Conservation (phyloP, 352 stramenopile genomes). For the Phytophthora pisi region DNA sequence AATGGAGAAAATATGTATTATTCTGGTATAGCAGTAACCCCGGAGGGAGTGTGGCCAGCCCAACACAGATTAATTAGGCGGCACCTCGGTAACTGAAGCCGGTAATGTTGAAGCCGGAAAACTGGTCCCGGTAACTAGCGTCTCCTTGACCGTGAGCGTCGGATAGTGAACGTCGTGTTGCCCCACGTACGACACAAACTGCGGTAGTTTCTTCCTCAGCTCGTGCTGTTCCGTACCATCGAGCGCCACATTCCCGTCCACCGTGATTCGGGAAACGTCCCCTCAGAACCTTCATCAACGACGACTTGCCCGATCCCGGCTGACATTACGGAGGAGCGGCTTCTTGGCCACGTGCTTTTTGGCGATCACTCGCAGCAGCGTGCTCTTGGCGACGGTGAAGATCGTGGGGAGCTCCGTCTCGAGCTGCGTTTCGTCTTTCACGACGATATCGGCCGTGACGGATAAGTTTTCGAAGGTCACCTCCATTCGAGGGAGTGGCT, state of each 20-base stretch:
- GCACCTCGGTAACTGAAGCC: no score
- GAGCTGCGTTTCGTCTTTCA: conserved; percentile 16
- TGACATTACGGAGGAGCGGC: conserved; percentile 34
- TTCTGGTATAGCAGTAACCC: no score
- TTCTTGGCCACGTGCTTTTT: conserved; percentile 31
- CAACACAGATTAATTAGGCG: no score
- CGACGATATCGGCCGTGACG: conserved; percentile 32
- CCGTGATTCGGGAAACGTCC: conserved; percentile 44
- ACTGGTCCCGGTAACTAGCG: conserved; percentile 18
- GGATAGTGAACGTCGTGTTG: conserved; percentile 46
- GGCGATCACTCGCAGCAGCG: conserved; percentile 28
- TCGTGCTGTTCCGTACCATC: conserved; percentile 34
- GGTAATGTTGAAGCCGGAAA: no score
- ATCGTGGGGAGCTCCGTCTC: conserved; percentile 30
- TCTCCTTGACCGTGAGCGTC: conserved; percentile 60
- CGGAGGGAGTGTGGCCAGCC: no score
- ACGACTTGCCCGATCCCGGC: conserved; percentile 29
- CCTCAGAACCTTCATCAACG: conserved; percentile 46
- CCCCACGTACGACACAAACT: conserved; percentile 43
- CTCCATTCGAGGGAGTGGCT: conserved; percentile 32
- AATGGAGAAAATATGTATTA: no score
- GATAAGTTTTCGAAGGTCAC: conserved; percentile 39
- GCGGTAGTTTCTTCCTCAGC: conserved; percentile 35
- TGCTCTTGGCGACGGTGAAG: conserved; percentile 16
- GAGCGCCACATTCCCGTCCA: conserved; percentile 44